These are phyloP conservation scores for Pichia sp. DNA, from an alignment of 1,139 yeast species.

Conservation along the genomic window DNA sequence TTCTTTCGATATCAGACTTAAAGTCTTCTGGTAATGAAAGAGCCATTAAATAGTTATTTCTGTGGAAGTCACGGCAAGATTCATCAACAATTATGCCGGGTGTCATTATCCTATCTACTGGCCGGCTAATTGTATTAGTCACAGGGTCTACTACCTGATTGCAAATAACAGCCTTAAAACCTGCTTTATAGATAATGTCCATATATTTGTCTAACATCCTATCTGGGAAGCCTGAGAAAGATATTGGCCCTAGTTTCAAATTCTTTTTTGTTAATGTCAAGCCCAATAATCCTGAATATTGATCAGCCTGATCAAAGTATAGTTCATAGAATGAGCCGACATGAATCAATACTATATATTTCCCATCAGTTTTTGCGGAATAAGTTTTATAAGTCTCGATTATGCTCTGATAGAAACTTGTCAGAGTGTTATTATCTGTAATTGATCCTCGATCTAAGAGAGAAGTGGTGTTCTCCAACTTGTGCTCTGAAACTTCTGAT, in stretches of 20 bases:
- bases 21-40: slow-evolving; percentile 54
- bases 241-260: slow-evolving; percentile 48
- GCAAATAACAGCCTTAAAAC: slow-evolving; percentile 71
- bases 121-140: slow-evolving; percentile 52
- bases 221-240: slow-evolving; percentile 92
- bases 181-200: slow-evolving; percentile 62
- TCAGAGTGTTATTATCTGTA: slow-evolving; percentile 21
- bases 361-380: slow-evolving; percentile 37
- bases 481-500: too few relatives aligned
- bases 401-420: slow-evolving; percentile 33
- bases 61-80: slow-evolving; percentile 67
- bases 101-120: slow-evolving; percentile 74
- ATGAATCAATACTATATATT: slow-evolving; percentile 76
- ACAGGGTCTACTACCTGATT: slow-evolving; percentile 53
- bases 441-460: slow-evolving; percentile 16
- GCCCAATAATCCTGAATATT: slow-evolving; percentile 67
- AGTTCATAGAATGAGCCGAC: slow-evolving; percentile 90
- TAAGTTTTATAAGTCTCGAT: slow-evolving; percentile 45
- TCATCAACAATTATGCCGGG: slow-evolving; percentile 95
- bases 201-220: slow-evolving; percentile 69
- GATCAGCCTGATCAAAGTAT: slow-evolving; percentile 82
- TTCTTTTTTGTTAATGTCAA: slow-evolving; percentile 51
- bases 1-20: slow-evolving; percentile 39
- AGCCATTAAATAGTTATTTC: slow-evolving; percentile 67
- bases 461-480: slow-evolving; percentile 18